Conservation (phyloP, 345 rosid genomes). For the Raphanus raphanistrum region DNA sequence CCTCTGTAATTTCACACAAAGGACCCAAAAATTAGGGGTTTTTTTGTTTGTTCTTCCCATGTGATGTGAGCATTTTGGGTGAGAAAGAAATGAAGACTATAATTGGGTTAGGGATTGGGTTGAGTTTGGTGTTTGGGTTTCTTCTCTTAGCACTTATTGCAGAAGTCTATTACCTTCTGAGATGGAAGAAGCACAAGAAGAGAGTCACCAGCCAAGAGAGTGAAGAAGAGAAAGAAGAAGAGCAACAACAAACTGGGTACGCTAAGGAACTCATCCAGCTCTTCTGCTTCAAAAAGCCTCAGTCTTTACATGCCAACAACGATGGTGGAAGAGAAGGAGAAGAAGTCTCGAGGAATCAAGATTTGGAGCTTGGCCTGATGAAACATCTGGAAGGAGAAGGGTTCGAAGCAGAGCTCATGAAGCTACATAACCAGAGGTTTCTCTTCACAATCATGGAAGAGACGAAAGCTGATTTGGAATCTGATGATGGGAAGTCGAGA, state of each 20-base stretch:
- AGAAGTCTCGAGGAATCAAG: slow-evolving; percentile 31
- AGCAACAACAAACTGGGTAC: slow-evolving; percentile 31
- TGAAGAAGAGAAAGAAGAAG: slow-evolving; percentile 47
- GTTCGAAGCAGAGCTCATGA: slow-evolving; percentile 83
- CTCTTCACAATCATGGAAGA: slow-evolving; percentile 96
- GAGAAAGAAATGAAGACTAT: slow-evolving; percentile 56
- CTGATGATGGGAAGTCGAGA: slow-evolving; percentile 77
- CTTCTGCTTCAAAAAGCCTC: slow-evolving; percentile 60
- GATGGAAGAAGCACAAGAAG: slow-evolving; percentile 73
- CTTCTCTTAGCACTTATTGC: slow-evolving; percentile 69
- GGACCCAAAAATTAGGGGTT: neutral
- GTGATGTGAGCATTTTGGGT: slow-evolving; percentile 51
- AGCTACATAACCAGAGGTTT: slow-evolving; percentile 90
- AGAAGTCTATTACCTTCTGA: slow-evolving; percentile 70
- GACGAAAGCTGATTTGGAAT: slow-evolving; percentile 91
- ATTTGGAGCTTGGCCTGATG: slow-evolving; percentile 60
- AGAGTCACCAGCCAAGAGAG: slow-evolving; percentile 40
- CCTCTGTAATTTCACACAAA: slow-evolving; percentile 9
- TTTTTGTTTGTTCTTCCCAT: slow-evolving; percentile 2
- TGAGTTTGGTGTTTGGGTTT: slow-evolving; percentile 70
- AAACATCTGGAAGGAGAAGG: slow-evolving; percentile 53
- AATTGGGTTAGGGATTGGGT: slow-evolving; percentile 69
- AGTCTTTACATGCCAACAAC: slow-evolving; percentile 36
- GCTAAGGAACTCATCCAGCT: slow-evolving; percentile 65
- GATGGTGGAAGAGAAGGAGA: slow-evolving; percentile 24